Evolutionary conservation across 169 alveolate genomes (phyloP), one percentile per base, ranked within the genome.

Genomic region (Sarcocystis neurona): DNA sequence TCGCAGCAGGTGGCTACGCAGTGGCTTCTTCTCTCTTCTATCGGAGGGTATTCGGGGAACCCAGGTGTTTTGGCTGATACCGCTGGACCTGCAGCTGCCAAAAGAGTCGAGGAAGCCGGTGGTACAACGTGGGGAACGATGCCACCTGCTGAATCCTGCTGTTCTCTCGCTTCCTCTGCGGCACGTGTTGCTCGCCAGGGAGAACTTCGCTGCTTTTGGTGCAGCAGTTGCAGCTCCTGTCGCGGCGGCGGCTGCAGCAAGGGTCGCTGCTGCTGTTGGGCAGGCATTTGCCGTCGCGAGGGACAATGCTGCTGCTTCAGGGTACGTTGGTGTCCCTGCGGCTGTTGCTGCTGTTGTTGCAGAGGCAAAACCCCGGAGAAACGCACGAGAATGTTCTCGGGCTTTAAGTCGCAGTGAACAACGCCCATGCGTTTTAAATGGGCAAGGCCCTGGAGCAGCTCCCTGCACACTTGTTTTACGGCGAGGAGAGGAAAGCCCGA

Each of bases 371-470:
- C 30, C 12, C 39, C 44, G 20, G 48, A 43, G 32, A 47, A 88
- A 10, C 88, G 89, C 20, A 95, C 92, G 70, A 95, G 82, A 34
- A 96, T 95, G 87, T 96, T 96, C 92, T 96, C 98, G 12, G 98
- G 98, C 79, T 96, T 96, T 75, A 96, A 79, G 74, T 96, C 98
- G 84, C 97, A 95, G 91, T 95, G 98, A 84, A 94, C 95, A 68
- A 96, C 93, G 47, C 94, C 89, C 18, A 91, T 90, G 78, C 93
- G 89, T 68, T 91, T 90, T 87, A 95, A 85, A 84, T 94, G 93
- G 53, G 82, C 82, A 78, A 96, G 63, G 3, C 96, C 95, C 85
- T 93, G 90, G 4, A 96, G 84, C 23, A 96, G 63, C 85, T 96
- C 94, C 58, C 87, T 94, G 6, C 96, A 94, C 87, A 94, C 87